phyloP scores from a whole-genome alignment of 1,139 yeast genomes.

The Candida pseudoviswanathii region DNA sequence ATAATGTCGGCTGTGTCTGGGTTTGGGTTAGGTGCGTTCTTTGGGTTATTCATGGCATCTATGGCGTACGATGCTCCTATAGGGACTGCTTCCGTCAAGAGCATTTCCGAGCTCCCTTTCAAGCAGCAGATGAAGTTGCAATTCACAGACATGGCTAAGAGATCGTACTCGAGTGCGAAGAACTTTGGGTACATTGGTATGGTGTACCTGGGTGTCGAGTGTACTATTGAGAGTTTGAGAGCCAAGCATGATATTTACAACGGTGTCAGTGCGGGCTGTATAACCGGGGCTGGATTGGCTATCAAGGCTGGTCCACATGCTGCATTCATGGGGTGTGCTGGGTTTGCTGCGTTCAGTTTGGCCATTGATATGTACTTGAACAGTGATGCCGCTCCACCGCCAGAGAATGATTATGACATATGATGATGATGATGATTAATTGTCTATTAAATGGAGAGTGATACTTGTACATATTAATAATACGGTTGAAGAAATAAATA shows the following conservation, averaged over 20 bases:
- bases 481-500: constrained; percentile 1
- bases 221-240: constrained; percentile 80
- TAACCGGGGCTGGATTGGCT: constrained; percentile 92
- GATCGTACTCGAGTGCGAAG: constrained; percentile 86
- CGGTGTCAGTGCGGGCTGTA: constrained; percentile 91
- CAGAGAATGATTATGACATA: constrained; percentile 85
- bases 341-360: constrained; percentile 94
- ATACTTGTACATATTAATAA: constrained; percentile 9
- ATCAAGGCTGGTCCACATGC: constrained; percentile 93
- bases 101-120: constrained; percentile 81
- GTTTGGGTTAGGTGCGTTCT: constrained; percentile 92
- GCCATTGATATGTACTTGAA: constrained; percentile 91
- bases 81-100: constrained; percentile 55
- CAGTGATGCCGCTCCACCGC: constrained; percentile 85
- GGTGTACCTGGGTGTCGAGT: constrained; percentile 93
- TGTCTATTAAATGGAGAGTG: constrained; percentile 6
- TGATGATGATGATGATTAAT: constrained; percentile 23
- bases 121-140: constrained; percentile 92
- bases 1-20: constrained; percentile 93
- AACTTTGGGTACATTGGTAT: constrained; percentile 94
- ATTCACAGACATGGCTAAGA: constrained; percentile 86
- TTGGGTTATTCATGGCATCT: constrained; percentile 96
- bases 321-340: constrained; percentile 91
- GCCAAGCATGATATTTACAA: constrained; percentile 94
- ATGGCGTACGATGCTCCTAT: constrained; percentile 84